Evolutionary conservation across 2,329 filamentous ascomycete genomes (phyloP).

Genomic region (Pseudocercospora eumusae): DNA sequence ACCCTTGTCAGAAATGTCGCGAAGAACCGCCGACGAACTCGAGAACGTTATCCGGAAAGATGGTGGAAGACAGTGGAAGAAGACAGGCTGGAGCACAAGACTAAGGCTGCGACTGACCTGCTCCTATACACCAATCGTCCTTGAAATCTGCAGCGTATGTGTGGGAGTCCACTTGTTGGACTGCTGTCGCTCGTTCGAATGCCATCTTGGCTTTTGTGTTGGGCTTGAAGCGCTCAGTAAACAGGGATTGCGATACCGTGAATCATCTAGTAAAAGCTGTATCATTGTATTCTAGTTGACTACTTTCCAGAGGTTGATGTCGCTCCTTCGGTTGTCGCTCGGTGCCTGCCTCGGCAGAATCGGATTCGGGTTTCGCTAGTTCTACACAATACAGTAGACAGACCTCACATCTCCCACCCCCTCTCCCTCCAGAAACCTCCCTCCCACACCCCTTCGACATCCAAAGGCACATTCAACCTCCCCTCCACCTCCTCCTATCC

Average conservation of each 20-base stretch:
- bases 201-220: conserved; percentile 24
- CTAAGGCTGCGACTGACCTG: conserved; percentile 47
- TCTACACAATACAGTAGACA: no score
- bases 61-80: conserved; percentile 17
- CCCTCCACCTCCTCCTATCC: background rate
- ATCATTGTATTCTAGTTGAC: background rate
- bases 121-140: conserved; percentile 66
- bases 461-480: background rate
- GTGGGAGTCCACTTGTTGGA: conserved; percentile 55
- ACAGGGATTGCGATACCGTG: background rate
- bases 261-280: conserved; percentile 3
- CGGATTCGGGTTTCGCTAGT: background rate
- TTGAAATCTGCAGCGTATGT: conserved; percentile 59
- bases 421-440: background rate
- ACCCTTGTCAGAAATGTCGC: conserved; percentile 7
- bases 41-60: background rate
- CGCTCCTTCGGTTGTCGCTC: conserved; percentile 1
- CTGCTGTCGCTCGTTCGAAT: conserved; percentile 47
- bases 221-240: background rate
- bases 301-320: background rate
- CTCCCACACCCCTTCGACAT: background rate
- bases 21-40: conserved; percentile 10
- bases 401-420: background rate
- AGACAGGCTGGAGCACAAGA: conserved; percentile 12
- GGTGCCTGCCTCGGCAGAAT: conserved; percentile 2